phyloP scores from a whole-genome alignment of 1,139 yeast genomes.

The Lodderomyces metapsilosis region DNA sequence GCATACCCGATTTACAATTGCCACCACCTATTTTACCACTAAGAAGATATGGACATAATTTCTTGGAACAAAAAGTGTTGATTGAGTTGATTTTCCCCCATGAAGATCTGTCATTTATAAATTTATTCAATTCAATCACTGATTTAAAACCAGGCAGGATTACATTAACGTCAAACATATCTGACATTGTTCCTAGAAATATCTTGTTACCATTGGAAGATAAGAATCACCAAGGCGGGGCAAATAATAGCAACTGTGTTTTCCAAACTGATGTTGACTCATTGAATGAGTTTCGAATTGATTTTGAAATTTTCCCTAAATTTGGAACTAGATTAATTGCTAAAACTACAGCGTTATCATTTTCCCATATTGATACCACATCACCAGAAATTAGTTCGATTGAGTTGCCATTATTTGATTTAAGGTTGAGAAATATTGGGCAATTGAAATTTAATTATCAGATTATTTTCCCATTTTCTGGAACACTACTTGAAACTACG shows the following conservation, averaged over 20 bases:
- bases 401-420: slow-evolving; percentile 77
- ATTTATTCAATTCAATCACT: slow-evolving; percentile 44
- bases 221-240: slow-evolving; percentile 26
- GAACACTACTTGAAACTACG: slow-evolving; percentile 81
- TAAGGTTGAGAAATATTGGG: slow-evolving; percentile 80
- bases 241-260: slow-evolving; percentile 43
- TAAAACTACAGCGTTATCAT: slow-evolving; percentile 74
- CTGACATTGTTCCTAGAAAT: slow-evolving; percentile 83
- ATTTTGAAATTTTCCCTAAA: slow-evolving; percentile 89
- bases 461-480: slow-evolving; percentile 86
- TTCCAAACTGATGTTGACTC: slow-evolving; percentile 85
- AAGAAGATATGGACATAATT: slow-evolving; percentile 92
- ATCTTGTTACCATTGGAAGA: slow-evolving; percentile 77
- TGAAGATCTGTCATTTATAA: slow-evolving; percentile 48
- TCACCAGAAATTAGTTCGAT: slow-evolving; percentile 48
- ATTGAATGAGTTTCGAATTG: slow-evolving; percentile 63
- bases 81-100: slow-evolving; percentile 71
- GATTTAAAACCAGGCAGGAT: slow-evolving; percentile 55
- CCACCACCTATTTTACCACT: slow-evolving; percentile 97
- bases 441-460: slow-evolving; percentile 75
- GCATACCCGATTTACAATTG: slow-evolving; percentile 83
- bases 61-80: slow-evolving; percentile 82
- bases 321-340: slow-evolving; percentile 93
- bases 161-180: slow-evolving; percentile 68
- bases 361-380: slow-evolving; percentile 46